Conservation (phyloP, 1,284 basidiomycete genomes). For the Bjerkandera adusta region DNA sequence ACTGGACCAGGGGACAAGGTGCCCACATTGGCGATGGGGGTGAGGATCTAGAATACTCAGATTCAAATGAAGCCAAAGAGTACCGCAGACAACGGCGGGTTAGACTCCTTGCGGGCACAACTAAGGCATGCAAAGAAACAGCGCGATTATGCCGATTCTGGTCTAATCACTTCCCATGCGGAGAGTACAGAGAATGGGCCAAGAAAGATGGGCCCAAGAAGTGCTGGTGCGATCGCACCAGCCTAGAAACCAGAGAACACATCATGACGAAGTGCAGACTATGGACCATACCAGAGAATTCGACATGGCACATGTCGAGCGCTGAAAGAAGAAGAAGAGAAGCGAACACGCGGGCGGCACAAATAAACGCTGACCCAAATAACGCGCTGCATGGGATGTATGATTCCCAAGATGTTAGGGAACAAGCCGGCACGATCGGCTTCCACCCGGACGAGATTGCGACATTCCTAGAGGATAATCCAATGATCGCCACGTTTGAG, state of each 20-base stretch:
- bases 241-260: background rate
- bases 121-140: background rate
- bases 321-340: background rate
- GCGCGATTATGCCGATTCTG: background rate
- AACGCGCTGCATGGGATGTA: background rate
- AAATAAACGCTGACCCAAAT: background rate
- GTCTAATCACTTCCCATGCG: background rate
- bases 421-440: background rate
- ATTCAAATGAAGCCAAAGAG: background rate
- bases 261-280: background rate
- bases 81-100: background rate
- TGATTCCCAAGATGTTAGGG: background rate
- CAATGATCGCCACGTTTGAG: constrained; percentile 6
- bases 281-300: background rate
- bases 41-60: background rate
- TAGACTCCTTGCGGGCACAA: background rate
- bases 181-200: background rate
- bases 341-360: background rate
- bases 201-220: background rate
- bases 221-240: background rate
- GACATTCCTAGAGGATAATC: constrained; percentile 8
- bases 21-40: background rate
- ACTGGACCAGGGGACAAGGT: too few relatives aligned
- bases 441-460: constrained; percentile 1
- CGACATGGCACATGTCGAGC: background rate